A percentile compares a stretch with the other conserved stretches of the same genome.
phyloP scores from a whole-genome alignment of 1,284 basidiomycete genomes.

The Irpex sp. region DNA sequence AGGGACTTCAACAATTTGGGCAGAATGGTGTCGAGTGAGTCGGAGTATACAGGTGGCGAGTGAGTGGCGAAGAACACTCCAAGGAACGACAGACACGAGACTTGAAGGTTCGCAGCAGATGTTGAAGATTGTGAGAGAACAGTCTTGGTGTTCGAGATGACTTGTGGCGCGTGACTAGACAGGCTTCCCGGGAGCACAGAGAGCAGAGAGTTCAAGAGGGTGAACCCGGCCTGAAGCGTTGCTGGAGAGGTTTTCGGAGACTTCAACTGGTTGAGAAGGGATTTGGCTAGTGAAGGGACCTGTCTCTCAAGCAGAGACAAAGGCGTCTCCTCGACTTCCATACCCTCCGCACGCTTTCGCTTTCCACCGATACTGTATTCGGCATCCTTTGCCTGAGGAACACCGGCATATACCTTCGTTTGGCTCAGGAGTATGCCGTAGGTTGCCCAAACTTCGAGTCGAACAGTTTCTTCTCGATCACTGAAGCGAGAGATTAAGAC shows the following conservation, averaged over 20 bases:
- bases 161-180: constrained; percentile 61
- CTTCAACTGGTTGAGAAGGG: constrained; percentile 81
- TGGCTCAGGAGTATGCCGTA: constrained; percentile 82
- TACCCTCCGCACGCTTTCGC: constrained; percentile 75
- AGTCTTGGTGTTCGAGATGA: constrained; percentile 60
- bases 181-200: constrained; percentile 83
- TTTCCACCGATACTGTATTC: constrained; percentile 57
- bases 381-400: constrained; percentile 49
- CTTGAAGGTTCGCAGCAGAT: constrained; percentile 71
- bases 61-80: constrained; percentile 83
- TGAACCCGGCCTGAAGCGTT: constrained; percentile 84
- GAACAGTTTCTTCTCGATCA: constrained; percentile 95
- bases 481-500: constrained; percentile 87
- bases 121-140: constrained; percentile 62
- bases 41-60: constrained; percentile 59
- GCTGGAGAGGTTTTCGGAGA: constrained; percentile 75
- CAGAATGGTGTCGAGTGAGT: constrained; percentile 62
- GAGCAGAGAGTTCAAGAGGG: constrained; percentile 74
- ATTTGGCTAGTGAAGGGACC: constrained; percentile 77
- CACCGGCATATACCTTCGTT: constrained; percentile 72
- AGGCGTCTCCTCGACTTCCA: constrained; percentile 80
- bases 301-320: constrained; percentile 68
- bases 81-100: constrained; percentile 84
- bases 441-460: constrained; percentile 90
- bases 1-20: constrained; percentile 74